These are phyloP conservation scores for Salix exigua DNA, from an alignment of 345 rosid genomes.

Conservation along the genomic window DNA sequence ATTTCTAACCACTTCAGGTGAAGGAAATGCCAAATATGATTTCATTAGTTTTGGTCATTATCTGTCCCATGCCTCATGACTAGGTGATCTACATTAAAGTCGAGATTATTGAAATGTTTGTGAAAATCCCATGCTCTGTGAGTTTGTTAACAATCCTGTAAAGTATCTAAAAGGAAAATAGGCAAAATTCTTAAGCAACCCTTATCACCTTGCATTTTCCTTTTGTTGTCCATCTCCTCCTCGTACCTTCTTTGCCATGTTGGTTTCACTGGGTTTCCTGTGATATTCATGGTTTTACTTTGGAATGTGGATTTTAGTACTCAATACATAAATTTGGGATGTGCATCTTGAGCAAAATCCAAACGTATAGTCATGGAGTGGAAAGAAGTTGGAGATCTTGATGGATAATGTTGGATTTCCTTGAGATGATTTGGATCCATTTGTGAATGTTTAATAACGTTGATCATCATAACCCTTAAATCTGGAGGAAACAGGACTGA, in stretches of 20 bases:
- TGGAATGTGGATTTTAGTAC: too few relatives aligned
- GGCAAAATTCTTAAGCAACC: background rate
- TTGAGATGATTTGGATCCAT: background rate
- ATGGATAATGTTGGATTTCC: background rate
- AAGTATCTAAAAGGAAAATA: background rate
- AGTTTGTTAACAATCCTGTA: background rate
- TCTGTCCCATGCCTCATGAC: background rate
- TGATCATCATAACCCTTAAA: background rate
- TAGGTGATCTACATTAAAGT: background rate
- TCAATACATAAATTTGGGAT: too few relatives aligned
- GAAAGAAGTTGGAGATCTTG: background rate
- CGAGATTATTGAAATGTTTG: background rate
- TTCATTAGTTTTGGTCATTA: background rate
- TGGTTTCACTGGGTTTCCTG: background rate
- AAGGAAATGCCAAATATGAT: background rate
- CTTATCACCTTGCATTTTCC: background rate
- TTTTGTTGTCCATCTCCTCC: background rate
- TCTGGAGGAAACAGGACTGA: background rate
- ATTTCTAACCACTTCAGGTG: background rate
- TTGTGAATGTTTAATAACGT: background rate
- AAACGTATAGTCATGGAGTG: background rate
- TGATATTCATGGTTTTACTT: background rate
- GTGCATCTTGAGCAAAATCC: background rate
- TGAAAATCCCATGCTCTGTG: background rate
- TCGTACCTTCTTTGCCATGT: background rate